Conservation (phyloP, 805 yeast species). For the Pichia nanzhaoensis region DNA sequence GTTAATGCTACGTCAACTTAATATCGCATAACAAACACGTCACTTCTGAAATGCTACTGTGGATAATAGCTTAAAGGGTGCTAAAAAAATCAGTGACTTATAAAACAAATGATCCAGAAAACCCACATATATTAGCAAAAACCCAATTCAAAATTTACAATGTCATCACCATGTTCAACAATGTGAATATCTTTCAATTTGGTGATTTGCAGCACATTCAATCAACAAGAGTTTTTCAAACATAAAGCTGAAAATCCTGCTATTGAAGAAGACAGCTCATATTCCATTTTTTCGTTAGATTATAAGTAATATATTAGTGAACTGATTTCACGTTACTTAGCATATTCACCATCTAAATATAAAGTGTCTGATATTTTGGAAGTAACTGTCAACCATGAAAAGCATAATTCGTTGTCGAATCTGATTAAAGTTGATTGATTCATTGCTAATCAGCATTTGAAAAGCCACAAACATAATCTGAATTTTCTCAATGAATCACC, state of each 20-base stretch:
- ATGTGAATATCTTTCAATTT: slow-evolving; percentile 49
- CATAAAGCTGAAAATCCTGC: slow-evolving; percentile 30
- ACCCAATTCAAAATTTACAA: slow-evolving; percentile 45
- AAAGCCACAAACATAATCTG: slow-evolving; percentile 13
- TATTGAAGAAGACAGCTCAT: neutral
- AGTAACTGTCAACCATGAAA: slow-evolving; percentile 20
- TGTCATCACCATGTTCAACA: slow-evolving; percentile 46
- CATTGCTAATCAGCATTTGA: slow-evolving; percentile 25
- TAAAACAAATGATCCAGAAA: slow-evolving; percentile 15
- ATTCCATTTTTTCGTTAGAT: slow-evolving; percentile 69
- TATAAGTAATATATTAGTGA: slow-evolving; percentile 77
- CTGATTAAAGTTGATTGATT: slow-evolving; percentile 23
- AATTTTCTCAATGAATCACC: slow-evolving; percentile 21
- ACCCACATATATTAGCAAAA: slow-evolving; percentile 18
- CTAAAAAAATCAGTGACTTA: too few species aligned
- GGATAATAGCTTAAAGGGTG: too few species aligned
- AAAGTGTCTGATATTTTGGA: slow-evolving; percentile 40
- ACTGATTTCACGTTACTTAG: slow-evolving; percentile 66
- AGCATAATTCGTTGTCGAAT: slow-evolving; percentile 16
- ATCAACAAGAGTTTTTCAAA: slow-evolving; percentile 40
- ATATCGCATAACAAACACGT: too few species aligned
- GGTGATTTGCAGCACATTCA: slow-evolving; percentile 45
- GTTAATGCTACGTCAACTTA: too few species aligned
- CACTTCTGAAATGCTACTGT: too few species aligned
- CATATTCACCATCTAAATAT: slow-evolving; percentile 48